These are phyloP conservation scores for Meira nashicola DNA, from an alignment of 1,284 basidiomycete species.

Conservation along the genomic window DNA sequence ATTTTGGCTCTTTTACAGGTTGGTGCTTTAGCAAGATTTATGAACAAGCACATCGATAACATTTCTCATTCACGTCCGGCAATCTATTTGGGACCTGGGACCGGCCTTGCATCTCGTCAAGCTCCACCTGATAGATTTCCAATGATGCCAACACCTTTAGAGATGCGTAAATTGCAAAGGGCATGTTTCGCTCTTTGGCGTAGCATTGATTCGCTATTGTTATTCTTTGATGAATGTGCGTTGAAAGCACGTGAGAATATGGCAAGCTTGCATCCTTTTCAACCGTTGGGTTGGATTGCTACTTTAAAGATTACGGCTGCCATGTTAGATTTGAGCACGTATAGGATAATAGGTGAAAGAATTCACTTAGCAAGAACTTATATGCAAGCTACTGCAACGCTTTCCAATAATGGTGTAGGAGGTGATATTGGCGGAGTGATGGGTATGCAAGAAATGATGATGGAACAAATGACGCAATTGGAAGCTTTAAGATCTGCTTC, in stretches of 20 bases:
- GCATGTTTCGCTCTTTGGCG: slow-evolving; percentile 39
- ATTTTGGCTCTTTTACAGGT: slow-evolving; percentile 44
- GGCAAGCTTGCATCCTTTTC: slow-evolving; percentile 36
- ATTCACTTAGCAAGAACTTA: slow-evolving; percentile 8
- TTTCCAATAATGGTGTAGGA: too few relatives aligned
- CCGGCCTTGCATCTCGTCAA: neutral
- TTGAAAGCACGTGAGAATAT: slow-evolving; percentile 33
- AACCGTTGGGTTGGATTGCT: slow-evolving; percentile 35
- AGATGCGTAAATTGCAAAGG: slow-evolving; percentile 33
- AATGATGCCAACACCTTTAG: slow-evolving; percentile 23
- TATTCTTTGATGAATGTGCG: slow-evolving; percentile 42
- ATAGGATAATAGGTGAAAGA: slow-evolving; percentile 34
- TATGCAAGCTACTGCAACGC: too few relatives aligned
- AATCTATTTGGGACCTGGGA: neutral
- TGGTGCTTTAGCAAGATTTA: slow-evolving; percentile 39
- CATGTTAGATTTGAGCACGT: slow-evolving; percentile 34
- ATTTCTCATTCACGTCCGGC: slow-evolving; percentile 5
- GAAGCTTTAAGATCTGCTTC: slow-evolving; percentile 28
- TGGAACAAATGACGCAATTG: neutral
- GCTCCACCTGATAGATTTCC: slow-evolving; percentile 12
- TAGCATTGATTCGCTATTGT: slow-evolving; percentile 39
- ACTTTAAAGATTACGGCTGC: slow-evolving; percentile 33
- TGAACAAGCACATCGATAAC: slow-evolving; percentile 32
- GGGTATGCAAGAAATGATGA: too few relatives aligned
- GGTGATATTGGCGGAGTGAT: too few relatives aligned